phyloP scores from a whole-genome alignment of 352 stramenopile genomes.

The Phytophthora chlamydospora region DNA sequence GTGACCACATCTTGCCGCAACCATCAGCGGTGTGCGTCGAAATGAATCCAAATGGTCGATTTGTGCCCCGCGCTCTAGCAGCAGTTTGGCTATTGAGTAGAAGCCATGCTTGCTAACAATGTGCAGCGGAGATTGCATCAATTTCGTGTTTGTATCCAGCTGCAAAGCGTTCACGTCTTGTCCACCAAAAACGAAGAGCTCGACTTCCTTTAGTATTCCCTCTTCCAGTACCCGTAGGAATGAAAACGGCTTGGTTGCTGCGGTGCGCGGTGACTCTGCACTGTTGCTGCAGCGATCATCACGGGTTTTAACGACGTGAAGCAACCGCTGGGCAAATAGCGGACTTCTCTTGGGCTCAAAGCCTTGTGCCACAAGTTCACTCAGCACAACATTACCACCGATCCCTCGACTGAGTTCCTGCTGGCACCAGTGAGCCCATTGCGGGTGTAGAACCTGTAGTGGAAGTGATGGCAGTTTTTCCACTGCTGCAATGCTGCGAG shows the following conservation, averaged over 20 bases:
- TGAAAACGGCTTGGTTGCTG: conserved; percentile 38
- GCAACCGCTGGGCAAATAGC: conserved; percentile 55
- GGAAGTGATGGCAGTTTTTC: conserved; percentile 25
- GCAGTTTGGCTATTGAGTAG: conserved; percentile 44
- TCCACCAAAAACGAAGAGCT: conserved; percentile 70
- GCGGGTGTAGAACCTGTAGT: conserved; percentile 47
- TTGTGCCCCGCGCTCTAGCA: conserved; percentile 52
- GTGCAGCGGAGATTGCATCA: conserved; percentile 56
- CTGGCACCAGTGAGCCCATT: conserved; percentile 74
- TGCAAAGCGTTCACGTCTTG: conserved; percentile 63
- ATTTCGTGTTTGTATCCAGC: conserved; percentile 40
- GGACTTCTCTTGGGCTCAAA: conserved; percentile 63
- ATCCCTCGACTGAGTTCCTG: conserved; percentile 68
- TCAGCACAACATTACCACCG: conserved; percentile 57
- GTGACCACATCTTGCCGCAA: conserved; percentile 61
- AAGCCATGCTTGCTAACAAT: conserved; percentile 59
- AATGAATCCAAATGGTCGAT: conserved; percentile 59
- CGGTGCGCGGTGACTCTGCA: conserved; percentile 25
- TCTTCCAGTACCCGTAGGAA: conserved; percentile 60
- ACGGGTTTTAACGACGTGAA: conserved; percentile 36
- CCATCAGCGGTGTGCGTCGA: conserved; percentile 60
- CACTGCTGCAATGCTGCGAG: conserved; percentile 28
- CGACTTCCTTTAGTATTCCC: conserved; percentile 45
- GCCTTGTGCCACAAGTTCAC: conserved; percentile 54
- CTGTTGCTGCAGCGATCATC: conserved; percentile 40